Conservation (phyloP, 2,329 filamentous ascomycete species). For the Sarocladium brachiariae region DNA sequence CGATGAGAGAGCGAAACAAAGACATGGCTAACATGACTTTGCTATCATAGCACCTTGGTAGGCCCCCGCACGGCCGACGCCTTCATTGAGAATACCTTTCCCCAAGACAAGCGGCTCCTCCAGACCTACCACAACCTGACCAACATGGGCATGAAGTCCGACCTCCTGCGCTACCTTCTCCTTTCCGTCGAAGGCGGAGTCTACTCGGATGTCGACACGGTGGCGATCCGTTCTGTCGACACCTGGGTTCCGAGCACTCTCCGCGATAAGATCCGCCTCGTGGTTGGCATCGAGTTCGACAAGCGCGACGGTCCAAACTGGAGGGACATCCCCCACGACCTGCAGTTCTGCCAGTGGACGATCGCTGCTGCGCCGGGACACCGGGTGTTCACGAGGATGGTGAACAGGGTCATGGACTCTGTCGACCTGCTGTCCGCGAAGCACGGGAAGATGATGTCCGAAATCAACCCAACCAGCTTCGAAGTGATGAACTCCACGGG, state of each 20-base stretch:
- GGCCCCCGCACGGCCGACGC: background rate
- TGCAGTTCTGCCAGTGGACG: constrained; percentile 28
- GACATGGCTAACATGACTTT: background rate
- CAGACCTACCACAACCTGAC: constrained; percentile 16
- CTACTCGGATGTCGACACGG: constrained; percentile 48
- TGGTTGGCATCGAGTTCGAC: constrained; percentile 25
- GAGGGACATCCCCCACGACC: constrained; percentile 20
- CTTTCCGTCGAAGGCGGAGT: constrained; percentile 12
- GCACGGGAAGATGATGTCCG: background rate
- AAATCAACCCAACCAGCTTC: constrained; percentile 17
- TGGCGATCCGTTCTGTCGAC: constrained; percentile 43
- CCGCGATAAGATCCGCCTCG: constrained; percentile 16
- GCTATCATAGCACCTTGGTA: background rate
- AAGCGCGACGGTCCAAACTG: constrained; percentile 17
- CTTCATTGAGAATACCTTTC: background rate
- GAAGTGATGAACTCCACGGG: constrained; percentile 26
- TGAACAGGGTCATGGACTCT: constrained; percentile 17
- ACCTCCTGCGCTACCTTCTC: constrained; percentile 20
- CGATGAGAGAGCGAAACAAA: no score
- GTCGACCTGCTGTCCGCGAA: constrained; percentile 17
- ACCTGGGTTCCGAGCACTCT: constrained; percentile 16
- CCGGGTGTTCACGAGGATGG: constrained; percentile 21
- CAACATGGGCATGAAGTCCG: constrained; percentile 23
- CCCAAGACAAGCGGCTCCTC: constrained; percentile 13
- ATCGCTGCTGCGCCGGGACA: constrained; percentile 24